Percentiles rank a stretch among this genome's conserved stretches.
These are phyloP conservation scores for Pneumocystis sp. DNA, from an alignment of 1,139 yeast species.

Conservation along the genomic window DNA sequence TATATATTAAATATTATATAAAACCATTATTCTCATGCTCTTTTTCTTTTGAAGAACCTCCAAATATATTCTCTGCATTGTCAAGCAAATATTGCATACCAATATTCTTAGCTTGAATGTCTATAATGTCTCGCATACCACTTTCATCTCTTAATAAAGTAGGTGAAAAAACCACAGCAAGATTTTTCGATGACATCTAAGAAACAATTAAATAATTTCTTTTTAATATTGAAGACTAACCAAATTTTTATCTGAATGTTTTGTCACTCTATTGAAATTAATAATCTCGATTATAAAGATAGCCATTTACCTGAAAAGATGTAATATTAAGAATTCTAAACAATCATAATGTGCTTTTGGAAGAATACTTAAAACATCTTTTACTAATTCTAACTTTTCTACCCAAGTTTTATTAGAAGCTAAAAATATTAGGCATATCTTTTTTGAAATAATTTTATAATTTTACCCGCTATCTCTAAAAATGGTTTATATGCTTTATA, in stretches of 20 bases:
- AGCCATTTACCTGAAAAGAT: background rate
- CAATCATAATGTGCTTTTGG: slow-evolving; percentile 58
- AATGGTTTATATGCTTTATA: slow-evolving; percentile 51
- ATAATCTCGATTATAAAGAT: background rate
- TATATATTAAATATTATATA: background rate
- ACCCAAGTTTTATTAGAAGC: slow-evolving; percentile 24
- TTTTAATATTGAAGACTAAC: slow-evolving; percentile 2
- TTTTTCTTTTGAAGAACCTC: background rate
- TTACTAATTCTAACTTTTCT: slow-evolving; percentile 25
- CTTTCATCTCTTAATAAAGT: slow-evolving; percentile 68
- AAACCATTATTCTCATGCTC: background rate
- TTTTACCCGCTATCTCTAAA: slow-evolving; percentile 27
- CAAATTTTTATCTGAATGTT: slow-evolving; percentile 38
- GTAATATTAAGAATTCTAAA: background rate
- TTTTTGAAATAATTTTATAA: background rate
- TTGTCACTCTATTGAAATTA: slow-evolving; percentile 26
- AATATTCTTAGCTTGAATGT: slow-evolving; percentile 70
- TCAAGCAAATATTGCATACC: slow-evolving; percentile 63
- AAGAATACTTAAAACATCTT: slow-evolving; percentile 29
- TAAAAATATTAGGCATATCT: slow-evolving; percentile 21
- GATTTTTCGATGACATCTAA: slow-evolving; percentile 59
- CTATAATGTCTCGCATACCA: slow-evolving; percentile 73
- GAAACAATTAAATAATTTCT: background rate
- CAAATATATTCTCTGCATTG: slow-evolving; percentile 28
- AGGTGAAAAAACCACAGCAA: slow-evolving; percentile 92